Evolutionary conservation across 768 basidiomycete species (phyloP).

Genomic region (Auricularia sp.): DNA sequence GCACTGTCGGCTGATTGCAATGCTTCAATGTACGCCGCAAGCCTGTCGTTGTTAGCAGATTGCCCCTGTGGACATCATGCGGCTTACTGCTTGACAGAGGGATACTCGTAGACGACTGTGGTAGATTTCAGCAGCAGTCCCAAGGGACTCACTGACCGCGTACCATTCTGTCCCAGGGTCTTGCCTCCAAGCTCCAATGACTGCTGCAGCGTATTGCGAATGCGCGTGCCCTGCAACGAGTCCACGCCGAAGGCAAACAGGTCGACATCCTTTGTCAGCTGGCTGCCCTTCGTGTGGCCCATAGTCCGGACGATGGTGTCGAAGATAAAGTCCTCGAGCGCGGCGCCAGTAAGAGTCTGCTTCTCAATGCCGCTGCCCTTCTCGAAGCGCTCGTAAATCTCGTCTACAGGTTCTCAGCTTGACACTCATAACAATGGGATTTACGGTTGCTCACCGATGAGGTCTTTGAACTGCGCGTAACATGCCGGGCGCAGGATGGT

Average conservation of each 20-base stretch:
- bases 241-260: constrained; percentile 42
- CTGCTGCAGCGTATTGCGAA: constrained; percentile 39
- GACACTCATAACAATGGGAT: not conserved
- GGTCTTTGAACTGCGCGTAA: constrained; percentile 39
- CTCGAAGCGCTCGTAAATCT: constrained; percentile 34
- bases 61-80: no score
- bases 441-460: constrained; percentile 28
- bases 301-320: constrained; percentile 26
- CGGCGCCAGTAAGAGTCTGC: constrained; percentile 15
- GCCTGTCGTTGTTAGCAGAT: constrained; percentile 13
- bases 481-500: constrained; percentile 39
- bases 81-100: constrained; percentile 30
- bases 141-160: constrained; percentile 6
- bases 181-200: constrained; percentile 23
- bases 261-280: constrained; percentile 28
- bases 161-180: constrained; percentile 28
- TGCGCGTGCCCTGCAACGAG: constrained; percentile 42
- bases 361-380: constrained; percentile 24
- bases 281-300: constrained; percentile 22
- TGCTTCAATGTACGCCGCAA: constrained; percentile 32
- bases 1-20: constrained; percentile 22
- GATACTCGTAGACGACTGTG: constrained; percentile 41
- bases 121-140: not conserved
- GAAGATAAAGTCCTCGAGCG: constrained; percentile 28
- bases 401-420: constrained; percentile 12